phyloP scores from a whole-genome alignment of 2,329 filamentous ascomycete species.

The Rutstroemia sydowiana region DNA sequence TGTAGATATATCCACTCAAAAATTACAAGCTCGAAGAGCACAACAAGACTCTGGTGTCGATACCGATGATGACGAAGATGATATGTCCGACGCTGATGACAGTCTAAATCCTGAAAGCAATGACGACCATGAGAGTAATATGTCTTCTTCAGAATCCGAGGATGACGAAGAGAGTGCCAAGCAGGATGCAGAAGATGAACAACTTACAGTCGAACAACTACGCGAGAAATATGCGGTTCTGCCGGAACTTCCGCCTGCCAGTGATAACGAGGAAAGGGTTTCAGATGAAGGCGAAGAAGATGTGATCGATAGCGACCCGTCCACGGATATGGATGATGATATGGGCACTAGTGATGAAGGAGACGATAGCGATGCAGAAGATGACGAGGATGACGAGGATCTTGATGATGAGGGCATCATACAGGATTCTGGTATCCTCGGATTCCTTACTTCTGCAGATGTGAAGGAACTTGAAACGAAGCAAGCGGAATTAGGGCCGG shows the following conservation, averaged over 20 bases:
- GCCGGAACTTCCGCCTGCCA: constrained; percentile 34
- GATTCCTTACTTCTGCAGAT: constrained; percentile 29
- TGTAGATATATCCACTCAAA: constrained; percentile 63
- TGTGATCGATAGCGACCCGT: constrained; percentile 24
- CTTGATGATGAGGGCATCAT: constrained; percentile 31
- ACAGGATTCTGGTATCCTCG: constrained; percentile 33
- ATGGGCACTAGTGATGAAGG: constrained; percentile 52
- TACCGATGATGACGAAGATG: constrained; percentile 34
- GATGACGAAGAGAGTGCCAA: constrained; percentile 41
- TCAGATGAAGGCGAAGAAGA: constrained; percentile 23
- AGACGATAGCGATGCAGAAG: constrained; percentile 46
- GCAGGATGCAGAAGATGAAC: constrained; percentile 51
- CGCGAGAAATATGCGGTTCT: constrained; percentile 62
- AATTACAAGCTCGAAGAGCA: constrained; percentile 54
- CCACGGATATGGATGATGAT: constrained; percentile 14
- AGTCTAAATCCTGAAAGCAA: constrained; percentile 30
- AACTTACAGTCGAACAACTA: constrained; percentile 61
- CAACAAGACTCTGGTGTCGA: constrained; percentile 44
- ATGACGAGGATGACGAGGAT: constrained; percentile 37
- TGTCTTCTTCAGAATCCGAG: constrained; percentile 58
- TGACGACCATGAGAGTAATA: constrained; percentile 43
- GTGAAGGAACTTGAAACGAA: constrained; percentile 29
- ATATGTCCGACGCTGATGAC: constrained; percentile 30
- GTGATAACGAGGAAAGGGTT: constrained; percentile 28
- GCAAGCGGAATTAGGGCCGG: constrained; percentile 9